Conservation (phyloP, 2,329 filamentous ascomycete species). For the Nemania bipapillata region DNA sequence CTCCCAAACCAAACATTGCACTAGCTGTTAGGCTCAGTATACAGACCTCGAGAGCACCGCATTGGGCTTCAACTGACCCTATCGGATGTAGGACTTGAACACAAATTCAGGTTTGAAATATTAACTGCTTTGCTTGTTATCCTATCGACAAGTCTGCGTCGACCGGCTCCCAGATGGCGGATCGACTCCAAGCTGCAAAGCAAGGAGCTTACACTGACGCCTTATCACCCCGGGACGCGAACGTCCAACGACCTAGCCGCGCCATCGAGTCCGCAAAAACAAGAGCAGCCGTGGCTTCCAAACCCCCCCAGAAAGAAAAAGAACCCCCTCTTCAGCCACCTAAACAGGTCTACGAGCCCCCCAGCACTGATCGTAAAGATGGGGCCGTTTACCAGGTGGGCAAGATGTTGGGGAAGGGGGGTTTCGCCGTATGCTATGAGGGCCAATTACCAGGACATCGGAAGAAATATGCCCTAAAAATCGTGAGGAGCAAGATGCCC, state of each 20-base stretch:
- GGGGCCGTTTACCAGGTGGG: slow-evolving; percentile 79
- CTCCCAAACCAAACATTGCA: background rate
- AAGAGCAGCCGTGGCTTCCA: slow-evolving; percentile 59
- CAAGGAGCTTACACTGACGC: slow-evolving; percentile 69
- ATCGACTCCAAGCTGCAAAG: slow-evolving; percentile 60
- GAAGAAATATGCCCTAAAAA: slow-evolving; percentile 79
- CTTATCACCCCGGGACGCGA: slow-evolving; percentile 72
- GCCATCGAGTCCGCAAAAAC: slow-evolving; percentile 57
- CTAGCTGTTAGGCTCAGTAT: background rate
- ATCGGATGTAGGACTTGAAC: slow-evolving; percentile 13
- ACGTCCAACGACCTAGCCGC: slow-evolving; percentile 63
- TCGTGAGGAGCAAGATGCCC: slow-evolving; percentile 85
- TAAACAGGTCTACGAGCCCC: slow-evolving; percentile 67
- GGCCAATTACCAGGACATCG: slow-evolving; percentile 73
- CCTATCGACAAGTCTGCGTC: slow-evolving; percentile 21
- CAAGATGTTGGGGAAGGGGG: slow-evolving; percentile 79
- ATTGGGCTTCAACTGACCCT: background rate
- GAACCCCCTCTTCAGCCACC: slow-evolving; percentile 75
- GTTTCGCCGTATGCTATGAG: slow-evolving; percentile 83
- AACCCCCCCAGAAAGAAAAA: slow-evolving; percentile 64
- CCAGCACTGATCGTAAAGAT: slow-evolving; percentile 74
- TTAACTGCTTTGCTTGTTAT: slow-evolving; percentile 27
- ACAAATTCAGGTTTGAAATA: slow-evolving; percentile 16
- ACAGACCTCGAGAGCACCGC: background rate
- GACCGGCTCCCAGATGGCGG: slow-evolving; percentile 55